These are phyloP conservation scores for Alternaria alternata DNA, from an alignment of 2,329 filamentous ascomycete genomes.

Conservation along the genomic window DNA sequence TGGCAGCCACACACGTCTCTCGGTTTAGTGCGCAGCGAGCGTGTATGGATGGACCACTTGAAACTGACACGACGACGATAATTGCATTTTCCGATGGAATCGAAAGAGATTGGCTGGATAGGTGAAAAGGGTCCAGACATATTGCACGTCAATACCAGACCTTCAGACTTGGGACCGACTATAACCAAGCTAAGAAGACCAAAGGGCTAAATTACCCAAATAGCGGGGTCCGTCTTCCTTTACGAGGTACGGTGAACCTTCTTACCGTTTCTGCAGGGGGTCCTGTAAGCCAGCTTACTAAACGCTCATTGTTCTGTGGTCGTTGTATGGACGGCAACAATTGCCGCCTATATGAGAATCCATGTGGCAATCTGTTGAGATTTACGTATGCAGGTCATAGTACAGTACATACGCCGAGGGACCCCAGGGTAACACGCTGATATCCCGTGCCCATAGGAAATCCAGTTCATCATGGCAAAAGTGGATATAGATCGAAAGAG, in stretches of 20 bases:
- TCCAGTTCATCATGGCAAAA: neutral
- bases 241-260: neutral
- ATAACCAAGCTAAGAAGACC: neutral
- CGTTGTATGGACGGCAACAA: neutral
- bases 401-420: slow-evolving; percentile 3
- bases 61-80: neutral
- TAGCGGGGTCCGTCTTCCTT: neutral
- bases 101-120: neutral
- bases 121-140: slow-evolving; percentile 9
- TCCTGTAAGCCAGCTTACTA: slow-evolving; percentile 5
- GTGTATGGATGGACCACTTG: slow-evolving; percentile 7
- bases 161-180: neutral
- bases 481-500: slow-evolving; percentile 5
- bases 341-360: neutral
- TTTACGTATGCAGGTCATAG: slow-evolving; percentile 2
- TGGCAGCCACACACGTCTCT: slow-evolving; percentile 5
- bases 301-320: neutral
- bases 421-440: neutral
- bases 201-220: slow-evolving; percentile 1
- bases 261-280: slow-evolving; percentile 2
- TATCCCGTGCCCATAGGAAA: neutral
- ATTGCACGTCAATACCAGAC: slow-evolving; percentile 10
- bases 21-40: neutral
- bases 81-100: slow-evolving; percentile 1
- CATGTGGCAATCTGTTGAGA: slow-evolving; percentile 5